A percentile compares a stretch with the other conserved stretches of the same genome.
These are phyloP conservation scores for Pezicula neosporulosa DNA, from an alignment of 2,329 filamentous ascomycete species.

Conservation along the genomic window DNA sequence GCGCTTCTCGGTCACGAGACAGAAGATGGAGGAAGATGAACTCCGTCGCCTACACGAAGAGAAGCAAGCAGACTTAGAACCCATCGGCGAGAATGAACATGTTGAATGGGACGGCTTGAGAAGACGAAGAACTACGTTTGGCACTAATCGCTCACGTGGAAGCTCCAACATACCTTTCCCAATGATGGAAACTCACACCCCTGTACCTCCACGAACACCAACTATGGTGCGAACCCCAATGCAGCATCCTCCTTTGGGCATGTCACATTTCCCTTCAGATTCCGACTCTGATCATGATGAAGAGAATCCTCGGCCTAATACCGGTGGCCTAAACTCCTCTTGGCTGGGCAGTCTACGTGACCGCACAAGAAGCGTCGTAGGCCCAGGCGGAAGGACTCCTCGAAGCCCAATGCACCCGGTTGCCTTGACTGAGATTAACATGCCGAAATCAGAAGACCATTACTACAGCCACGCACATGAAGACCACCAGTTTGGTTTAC, in stretches of 20 bases:
- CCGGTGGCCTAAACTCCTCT: constrained; percentile 47
- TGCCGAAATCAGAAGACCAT: constrained; percentile 43
- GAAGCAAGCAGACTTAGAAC: constrained; percentile 67
- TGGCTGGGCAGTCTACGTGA: constrained; percentile 54
- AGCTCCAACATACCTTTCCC: constrained; percentile 26
- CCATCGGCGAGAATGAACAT: constrained; percentile 74
- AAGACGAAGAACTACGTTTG: constrained; percentile 58
- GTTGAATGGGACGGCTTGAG: constrained; percentile 88
- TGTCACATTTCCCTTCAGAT: constrained; percentile 76
- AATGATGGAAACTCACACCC: constrained; percentile 21
- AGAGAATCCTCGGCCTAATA: constrained; percentile 40
- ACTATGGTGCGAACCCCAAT: constrained; percentile 23
- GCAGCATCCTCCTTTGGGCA: constrained; percentile 75
- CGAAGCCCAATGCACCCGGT: constrained; percentile 59
- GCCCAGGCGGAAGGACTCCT: constrained; percentile 11
- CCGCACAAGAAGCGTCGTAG: constrained; percentile 33
- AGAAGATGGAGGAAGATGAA: constrained; percentile 78
- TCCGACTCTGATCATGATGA: constrained; percentile 57
- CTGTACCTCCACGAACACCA: constrained; percentile 13
- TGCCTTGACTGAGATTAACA: constrained; percentile 57
- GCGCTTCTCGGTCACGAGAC: constrained; percentile 70
- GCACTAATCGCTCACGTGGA: constrained; percentile 24
- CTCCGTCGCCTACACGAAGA: constrained; percentile 76
- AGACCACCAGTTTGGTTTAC: constrained; percentile 46
- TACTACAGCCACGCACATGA: constrained; percentile 32